Conservation (phyloP, 495 filamentous ascomycete species). For the Aspergillus avenaceus region DNA sequence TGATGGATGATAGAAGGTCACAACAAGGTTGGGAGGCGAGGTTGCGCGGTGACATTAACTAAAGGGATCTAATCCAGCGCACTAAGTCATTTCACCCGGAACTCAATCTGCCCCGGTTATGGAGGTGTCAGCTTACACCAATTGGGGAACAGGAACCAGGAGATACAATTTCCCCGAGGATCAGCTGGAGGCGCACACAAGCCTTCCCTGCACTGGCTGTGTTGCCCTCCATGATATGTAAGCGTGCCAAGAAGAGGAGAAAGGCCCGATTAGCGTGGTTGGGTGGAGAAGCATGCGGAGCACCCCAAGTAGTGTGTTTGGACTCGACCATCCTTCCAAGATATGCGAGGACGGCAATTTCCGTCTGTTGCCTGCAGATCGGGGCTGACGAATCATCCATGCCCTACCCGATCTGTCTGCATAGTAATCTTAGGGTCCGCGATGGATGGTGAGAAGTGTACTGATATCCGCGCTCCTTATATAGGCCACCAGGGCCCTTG, state of each 20-base stretch:
- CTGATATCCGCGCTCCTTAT: not conserved
- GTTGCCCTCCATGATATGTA: slow-evolving; percentile 8
- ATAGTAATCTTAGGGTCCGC: not conserved
- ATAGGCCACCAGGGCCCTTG: not conserved
- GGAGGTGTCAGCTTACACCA: not conserved
- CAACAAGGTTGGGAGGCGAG: slow-evolving; percentile 23
- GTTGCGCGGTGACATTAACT: slow-evolving; percentile 43
- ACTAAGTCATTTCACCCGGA: slow-evolving; percentile 24
- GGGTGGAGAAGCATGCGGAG: slow-evolving; percentile 19
- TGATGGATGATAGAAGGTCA: slow-evolving; percentile 6
- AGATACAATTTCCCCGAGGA: slow-evolving; percentile 8
- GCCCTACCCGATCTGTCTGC: not conserved
- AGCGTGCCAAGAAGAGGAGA: slow-evolving; percentile 22
- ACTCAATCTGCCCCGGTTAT: slow-evolving; percentile 15
- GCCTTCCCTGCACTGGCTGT: slow-evolving; percentile 18
- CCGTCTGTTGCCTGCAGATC: not conserved
- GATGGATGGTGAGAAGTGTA: not conserved
- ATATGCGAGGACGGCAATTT: not conserved
- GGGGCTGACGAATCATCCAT: slow-evolving; percentile 4
- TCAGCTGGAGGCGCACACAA: slow-evolving; percentile 13
- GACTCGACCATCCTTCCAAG: slow-evolving; percentile 4
- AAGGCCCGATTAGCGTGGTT: slow-evolving; percentile 1
- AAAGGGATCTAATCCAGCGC: slow-evolving; percentile 19
- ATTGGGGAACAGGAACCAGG: not conserved
- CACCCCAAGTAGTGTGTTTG: not conserved